Base-by-base conservation (phyloP, 768 basidiomycete species). In the Sarcodon sp. region DNA sequence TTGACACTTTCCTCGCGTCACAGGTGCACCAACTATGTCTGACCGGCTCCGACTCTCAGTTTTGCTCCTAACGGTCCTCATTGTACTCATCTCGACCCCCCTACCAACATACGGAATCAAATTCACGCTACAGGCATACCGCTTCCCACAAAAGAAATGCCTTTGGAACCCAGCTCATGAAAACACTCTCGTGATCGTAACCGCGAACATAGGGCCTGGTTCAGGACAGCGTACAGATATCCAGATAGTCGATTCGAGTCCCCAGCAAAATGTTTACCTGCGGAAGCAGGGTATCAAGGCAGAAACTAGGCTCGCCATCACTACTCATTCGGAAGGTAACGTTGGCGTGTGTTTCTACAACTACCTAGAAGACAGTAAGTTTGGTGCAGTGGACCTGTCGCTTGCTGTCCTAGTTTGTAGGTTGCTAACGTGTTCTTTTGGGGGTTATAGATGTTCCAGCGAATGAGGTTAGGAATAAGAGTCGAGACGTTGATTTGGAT, bases 291-390 rank as follows among this genome's bases (percentile, higher is more conserved):
- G 79, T 35, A 85, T 99, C 59, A 86, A 81, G 48, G 89, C 77
- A 6, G 94, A 99, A 71, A 87, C 92, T 13, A 73, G 94, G 58
- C 71, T 99, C 51, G 94, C 94, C 8, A 75, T 99, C 53, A 99
- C 94, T 3, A 83, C 91, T 8, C 96, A 97, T 64, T 76, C 80
- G 33, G 87, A 93, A 43, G 93, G 88, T 5, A 90, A 99, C 60
- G 80, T 99, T 8, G 96, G 96, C 0, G 92, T 98, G 4, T 99
- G 94, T 69, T 80, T 99, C 64, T 83, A 71, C 66, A 97, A 98
- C 60, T 68, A 76, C 45, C 57, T 92, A 48, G 80, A 85, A 46
- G 66, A 73, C 45, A 73, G 93, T 92, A 55, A 54, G 83, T 74
- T 9, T 13, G n/a, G 16, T 47, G 31, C 31, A 27, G 10, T 13